phyloP scores from a whole-genome alignment of 1,284 basidiomycete species.

The Entoloma clypeatum region DNA sequence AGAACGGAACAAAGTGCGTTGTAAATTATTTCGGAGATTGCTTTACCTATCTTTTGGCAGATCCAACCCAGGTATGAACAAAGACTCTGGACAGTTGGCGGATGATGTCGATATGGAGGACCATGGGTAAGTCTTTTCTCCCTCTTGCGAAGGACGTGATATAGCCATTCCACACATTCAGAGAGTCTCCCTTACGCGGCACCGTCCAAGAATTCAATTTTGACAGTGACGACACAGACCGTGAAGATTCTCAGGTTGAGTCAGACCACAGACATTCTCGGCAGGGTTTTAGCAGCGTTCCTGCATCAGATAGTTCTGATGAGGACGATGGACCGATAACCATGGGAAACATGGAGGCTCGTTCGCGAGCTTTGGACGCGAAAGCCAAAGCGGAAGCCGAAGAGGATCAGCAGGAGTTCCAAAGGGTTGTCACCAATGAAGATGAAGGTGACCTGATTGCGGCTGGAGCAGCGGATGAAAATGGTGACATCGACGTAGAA shows the following conservation, averaged over 20 bases:
- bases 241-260: conserved; percentile 34
- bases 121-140: conserved; percentile 32
- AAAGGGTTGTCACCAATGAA: conserved; percentile 45
- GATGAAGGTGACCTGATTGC: conserved; percentile 49
- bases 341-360: conserved; percentile 73
- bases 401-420: conserved; percentile 64
- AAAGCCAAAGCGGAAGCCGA: conserved; percentile 63
- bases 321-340: conserved; percentile 61
- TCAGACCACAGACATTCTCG: conserved; percentile 48
- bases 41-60: too few relatives aligned
- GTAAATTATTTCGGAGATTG: too few relatives aligned
- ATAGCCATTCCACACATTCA: conserved; percentile 14
- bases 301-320: conserved; percentile 44
- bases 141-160: not conserved
- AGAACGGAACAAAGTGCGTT: conserved; percentile 44
- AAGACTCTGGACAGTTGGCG: conserved; percentile 38
- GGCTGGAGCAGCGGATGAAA: conserved; percentile 55
- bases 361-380: conserved; percentile 69
- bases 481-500: conserved; percentile 56
- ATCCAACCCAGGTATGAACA: conserved; percentile 51
- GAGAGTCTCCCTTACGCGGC: conserved; percentile 44
- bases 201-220: conserved; percentile 66
- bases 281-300: conserved; percentile 47
- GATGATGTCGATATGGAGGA: conserved; percentile 47
- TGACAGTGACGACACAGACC: conserved; percentile 63